Evolutionary conservation across 768 basidiomycete genomes (phyloP).

Genomic region (Boletus patriciae): DNA sequence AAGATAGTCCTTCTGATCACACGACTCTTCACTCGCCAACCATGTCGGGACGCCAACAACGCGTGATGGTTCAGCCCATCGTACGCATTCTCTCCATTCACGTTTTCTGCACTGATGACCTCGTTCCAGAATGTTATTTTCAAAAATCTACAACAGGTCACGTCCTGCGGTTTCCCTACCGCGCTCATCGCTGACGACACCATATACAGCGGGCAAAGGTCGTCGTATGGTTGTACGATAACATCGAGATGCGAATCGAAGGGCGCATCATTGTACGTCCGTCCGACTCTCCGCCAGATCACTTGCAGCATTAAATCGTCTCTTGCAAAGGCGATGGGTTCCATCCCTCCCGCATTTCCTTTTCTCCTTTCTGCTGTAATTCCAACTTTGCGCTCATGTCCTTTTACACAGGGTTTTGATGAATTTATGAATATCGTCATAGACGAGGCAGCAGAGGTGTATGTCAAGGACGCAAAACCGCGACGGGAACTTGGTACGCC

Average conservation of each 20-base stretch:
- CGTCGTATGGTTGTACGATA: constrained; percentile 95
- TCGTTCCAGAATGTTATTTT: constrained; percentile 86
- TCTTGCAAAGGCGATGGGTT: constrained; percentile 38
- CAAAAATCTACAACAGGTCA: constrained; percentile 90
- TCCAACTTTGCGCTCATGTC: constrained; percentile 25
- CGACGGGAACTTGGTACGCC: constrained; percentile 76
- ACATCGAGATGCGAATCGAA: constrained; percentile 94
- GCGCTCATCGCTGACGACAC: constrained; percentile 11
- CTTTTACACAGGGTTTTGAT: constrained; percentile 79
- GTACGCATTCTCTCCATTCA: constrained; percentile 47
- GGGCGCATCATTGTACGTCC: constrained; percentile 89
- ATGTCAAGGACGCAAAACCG: constrained; percentile 85
- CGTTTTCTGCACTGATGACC: constrained; percentile 2
- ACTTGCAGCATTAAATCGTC: constrained; percentile 42
- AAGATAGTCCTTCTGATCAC: too few species aligned
- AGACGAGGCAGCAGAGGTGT: constrained; percentile 92
- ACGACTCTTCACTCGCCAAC: constrained; percentile 30
- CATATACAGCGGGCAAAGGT: constrained; percentile 71
- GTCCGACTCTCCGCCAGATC: constrained; percentile 22
- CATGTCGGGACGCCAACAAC: constrained; percentile 92
- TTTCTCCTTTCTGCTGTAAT: background rate
- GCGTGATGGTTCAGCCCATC: constrained; percentile 99
- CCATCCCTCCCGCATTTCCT: constrained; percentile 8
- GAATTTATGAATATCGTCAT: constrained; percentile 99
- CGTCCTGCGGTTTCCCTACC: background rate